A percentile compares a stretch with the other conserved stretches of the same genome.
Evolutionary conservation across 2,329 filamentous ascomycete species (phyloP).

Genomic region (Hypoxylon sp.): DNA sequence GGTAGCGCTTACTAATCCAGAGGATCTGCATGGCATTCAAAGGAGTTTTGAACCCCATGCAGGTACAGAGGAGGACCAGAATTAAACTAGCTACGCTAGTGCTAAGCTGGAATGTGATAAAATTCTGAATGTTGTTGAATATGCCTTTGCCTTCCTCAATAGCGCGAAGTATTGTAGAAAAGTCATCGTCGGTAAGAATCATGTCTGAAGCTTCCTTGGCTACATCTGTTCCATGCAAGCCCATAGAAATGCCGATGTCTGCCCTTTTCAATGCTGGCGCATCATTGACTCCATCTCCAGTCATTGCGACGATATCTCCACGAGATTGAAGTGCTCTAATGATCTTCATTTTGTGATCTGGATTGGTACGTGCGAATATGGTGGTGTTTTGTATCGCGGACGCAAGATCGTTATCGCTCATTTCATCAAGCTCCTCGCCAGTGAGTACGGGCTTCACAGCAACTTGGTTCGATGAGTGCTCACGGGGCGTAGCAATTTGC

Average conservation of each 20-base stretch:
- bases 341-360: conserved; percentile 98
- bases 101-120: conserved; percentile 97
- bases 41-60: conserved; percentile 93
- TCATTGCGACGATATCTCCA: conserved; percentile 98
- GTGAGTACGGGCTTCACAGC: conserved; percentile 80
- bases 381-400: conserved; percentile 89
- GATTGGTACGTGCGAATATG: conserved; percentile 95
- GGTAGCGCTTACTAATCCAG: conserved; percentile 88
- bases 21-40: conserved; percentile 99
- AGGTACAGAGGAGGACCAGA: conserved; percentile 91
- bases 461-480: conserved; percentile 68
- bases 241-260: conserved; percentile 98
- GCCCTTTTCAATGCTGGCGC: conserved; percentile 96
- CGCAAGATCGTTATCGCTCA: conserved; percentile 88
- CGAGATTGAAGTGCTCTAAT: conserved; percentile 90
- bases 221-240: conserved; percentile 92
- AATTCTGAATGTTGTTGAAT: conserved; percentile 99
- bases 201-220: conserved; percentile 97
- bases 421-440: conserved; percentile 92
- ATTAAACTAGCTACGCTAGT: conserved; percentile 95
- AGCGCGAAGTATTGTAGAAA: conserved; percentile 90
- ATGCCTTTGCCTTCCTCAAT: conserved; percentile 99
- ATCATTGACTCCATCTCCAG: conserved; percentile 97
- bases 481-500: conserved; percentile 74
- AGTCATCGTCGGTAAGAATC: conserved; percentile 91